A percentile compares a stretch with the other conserved stretches of the same genome.
These are phyloP conservation scores for Hirsutella rhossiliensis DNA, from an alignment of 2,329 filamentous ascomycete genomes.

Conservation along the genomic window DNA sequence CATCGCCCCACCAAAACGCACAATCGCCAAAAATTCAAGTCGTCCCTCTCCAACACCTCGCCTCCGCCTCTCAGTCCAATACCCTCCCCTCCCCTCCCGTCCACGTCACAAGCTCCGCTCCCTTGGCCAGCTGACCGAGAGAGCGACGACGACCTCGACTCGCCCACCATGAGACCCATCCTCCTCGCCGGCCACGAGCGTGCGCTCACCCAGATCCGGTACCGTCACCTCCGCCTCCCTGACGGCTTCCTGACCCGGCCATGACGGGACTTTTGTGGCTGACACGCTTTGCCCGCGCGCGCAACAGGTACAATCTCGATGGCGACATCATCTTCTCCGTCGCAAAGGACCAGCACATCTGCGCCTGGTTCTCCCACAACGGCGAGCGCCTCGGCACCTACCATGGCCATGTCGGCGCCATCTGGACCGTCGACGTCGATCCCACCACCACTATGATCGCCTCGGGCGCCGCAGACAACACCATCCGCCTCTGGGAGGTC, in stretches of 20 bases:
- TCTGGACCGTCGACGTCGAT: conserved; percentile 98
- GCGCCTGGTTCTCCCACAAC: conserved; percentile 95
- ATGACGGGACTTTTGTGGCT: not conserved
- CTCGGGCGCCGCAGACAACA: conserved; percentile 95
- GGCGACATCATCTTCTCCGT: conserved; percentile 95
- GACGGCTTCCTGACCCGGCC: not conserved
- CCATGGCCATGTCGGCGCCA: conserved; percentile 89
- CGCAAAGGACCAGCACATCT: conserved; percentile 92
- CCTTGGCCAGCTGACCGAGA: conserved; percentile 2
- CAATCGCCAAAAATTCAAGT: conserved; percentile 32
- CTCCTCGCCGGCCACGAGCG: conserved; percentile 93
- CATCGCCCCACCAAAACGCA: conserved; percentile 31
- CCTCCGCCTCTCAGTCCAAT: conserved; percentile 8
- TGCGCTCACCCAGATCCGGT: conserved; percentile 90
- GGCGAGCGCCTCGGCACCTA: conserved; percentile 96
- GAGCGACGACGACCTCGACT: conserved; percentile 3
- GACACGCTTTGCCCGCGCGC: not conserved
- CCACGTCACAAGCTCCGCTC: conserved; percentile 2
- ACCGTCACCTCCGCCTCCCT: conserved; percentile 12
- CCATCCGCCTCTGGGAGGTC: conserved; percentile 92
- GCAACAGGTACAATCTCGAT: conserved; percentile 70
- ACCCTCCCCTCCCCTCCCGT: conserved; percentile 10
- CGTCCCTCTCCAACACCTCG: conserved; percentile 10
- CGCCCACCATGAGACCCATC: conserved; percentile 82
- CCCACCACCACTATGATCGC: conserved; percentile 85